These are phyloP conservation scores for Jasminum sambac DNA, from an alignment of 257 asterid species.

Conservation along the genomic window DNA sequence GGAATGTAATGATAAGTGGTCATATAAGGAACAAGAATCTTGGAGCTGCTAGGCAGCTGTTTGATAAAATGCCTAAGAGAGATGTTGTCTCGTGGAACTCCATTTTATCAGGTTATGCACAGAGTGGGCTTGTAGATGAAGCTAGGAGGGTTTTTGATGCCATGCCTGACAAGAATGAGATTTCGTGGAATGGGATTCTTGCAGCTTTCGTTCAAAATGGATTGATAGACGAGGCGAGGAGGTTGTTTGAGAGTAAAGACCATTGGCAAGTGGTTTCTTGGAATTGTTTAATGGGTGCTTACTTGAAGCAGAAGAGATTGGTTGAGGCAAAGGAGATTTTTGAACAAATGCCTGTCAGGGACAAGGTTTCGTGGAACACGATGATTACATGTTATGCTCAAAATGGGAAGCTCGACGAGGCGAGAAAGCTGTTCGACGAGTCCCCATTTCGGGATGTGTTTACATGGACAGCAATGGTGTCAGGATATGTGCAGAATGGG, in stretches of 20 bases:
- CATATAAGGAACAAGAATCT: slow-evolving; percentile 58
- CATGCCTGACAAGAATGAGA: slow-evolving; percentile 84
- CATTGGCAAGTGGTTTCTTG: slow-evolving; percentile 82
- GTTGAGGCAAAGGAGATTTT: slow-evolving; percentile 66
- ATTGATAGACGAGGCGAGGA: slow-evolving; percentile 73
- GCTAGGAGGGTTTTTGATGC: slow-evolving; percentile 64
- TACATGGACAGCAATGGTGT: slow-evolving; percentile 90
- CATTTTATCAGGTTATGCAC: slow-evolving; percentile 83
- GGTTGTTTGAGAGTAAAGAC: slow-evolving; percentile 69
- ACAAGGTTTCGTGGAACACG: slow-evolving; percentile 85
- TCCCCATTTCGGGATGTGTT: slow-evolving; percentile 71
- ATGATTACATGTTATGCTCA: slow-evolving; percentile 85
- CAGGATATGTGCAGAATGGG: slow-evolving; percentile 83
- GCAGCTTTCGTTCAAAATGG: slow-evolving; percentile 86
- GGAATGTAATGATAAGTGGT: slow-evolving; percentile 83
- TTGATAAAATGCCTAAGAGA: slow-evolving; percentile 73
- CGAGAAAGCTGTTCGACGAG: slow-evolving; percentile 65
- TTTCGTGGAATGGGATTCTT: slow-evolving; percentile 92
- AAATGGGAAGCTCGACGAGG: slow-evolving; percentile 61
- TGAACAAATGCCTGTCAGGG: slow-evolving; percentile 70
- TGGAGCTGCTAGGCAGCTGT: slow-evolving; percentile 61
- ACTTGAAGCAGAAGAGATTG: slow-evolving; percentile 74
- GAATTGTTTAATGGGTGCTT: slow-evolving; percentile 97
- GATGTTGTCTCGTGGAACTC: slow-evolving; percentile 93
- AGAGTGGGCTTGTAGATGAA: slow-evolving; percentile 71